phyloP scores from a whole-genome alignment of 2,329 filamentous ascomycete genomes.

The Phoma herbarum region DNA sequence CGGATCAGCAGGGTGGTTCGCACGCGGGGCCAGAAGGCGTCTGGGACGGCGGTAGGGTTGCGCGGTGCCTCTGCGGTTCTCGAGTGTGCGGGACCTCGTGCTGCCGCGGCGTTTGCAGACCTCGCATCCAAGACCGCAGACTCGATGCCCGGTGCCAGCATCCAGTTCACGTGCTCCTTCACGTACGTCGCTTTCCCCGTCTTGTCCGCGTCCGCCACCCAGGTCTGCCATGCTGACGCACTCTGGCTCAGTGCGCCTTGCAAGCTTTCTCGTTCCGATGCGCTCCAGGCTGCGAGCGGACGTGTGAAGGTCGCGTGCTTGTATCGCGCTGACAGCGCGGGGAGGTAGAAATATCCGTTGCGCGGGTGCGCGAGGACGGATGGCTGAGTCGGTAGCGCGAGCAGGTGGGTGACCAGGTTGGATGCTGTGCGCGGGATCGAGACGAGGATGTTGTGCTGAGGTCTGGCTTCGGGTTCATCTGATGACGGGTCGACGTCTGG shows the following conservation, averaged over 20 bases:
- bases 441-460: conserved; percentile 29
- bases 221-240: conserved; percentile 12
- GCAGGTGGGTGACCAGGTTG: conserved; percentile 32
- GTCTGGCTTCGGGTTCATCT: not conserved
- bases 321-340: conserved; percentile 22
- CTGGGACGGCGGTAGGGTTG: not conserved
- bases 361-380: conserved; percentile 20
- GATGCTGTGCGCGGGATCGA: conserved; percentile 38
- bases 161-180: conserved; percentile 35
- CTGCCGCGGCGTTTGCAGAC: not conserved
- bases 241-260: conserved; percentile 14
- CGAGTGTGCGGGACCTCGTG: not conserved
- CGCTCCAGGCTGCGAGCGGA: conserved; percentile 18
- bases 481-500: not conserved
- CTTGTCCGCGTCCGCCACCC: not conserved
- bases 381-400: conserved; percentile 31
- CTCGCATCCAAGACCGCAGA: conserved; percentile 29
- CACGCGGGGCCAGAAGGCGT: not conserved
- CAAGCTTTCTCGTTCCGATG: not conserved
- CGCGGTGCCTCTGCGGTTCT: not conserved
- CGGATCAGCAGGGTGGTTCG: not conserved
- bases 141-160: conserved; percentile 22
- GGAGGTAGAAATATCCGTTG: conserved; percentile 36
- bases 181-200: conserved; percentile 19
- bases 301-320: conserved; percentile 1